Evolutionary conservation across 495 filamentous ascomycete species (phyloP).

Genomic region (Daldinia loculata): DNA sequence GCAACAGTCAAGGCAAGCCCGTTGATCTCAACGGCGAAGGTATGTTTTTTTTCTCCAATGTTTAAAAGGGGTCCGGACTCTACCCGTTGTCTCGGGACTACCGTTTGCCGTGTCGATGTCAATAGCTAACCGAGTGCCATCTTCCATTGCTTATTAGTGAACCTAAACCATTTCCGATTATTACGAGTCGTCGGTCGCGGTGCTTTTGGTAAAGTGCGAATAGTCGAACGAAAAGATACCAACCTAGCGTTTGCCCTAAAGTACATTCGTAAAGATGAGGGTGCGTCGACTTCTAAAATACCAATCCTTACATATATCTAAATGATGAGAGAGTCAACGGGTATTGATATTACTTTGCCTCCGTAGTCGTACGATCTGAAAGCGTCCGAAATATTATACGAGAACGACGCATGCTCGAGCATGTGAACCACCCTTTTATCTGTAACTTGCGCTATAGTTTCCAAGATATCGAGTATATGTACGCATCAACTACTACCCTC

Average conservation of each 20-base stretch:
- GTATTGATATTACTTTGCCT: conserved; percentile 19
- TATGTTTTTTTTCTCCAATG: conserved; percentile 57
- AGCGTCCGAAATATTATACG: conserved; percentile 98
- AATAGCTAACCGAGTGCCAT: conserved; percentile 17
- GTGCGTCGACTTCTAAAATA: conserved; percentile 58
- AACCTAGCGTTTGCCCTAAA: conserved; percentile 91
- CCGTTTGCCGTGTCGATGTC: background rate
- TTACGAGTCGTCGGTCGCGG: conserved; percentile 96
- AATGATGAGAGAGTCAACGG: background rate
- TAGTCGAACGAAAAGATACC: conserved; percentile 97
- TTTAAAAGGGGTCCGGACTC: background rate
- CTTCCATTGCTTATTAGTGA: conserved; percentile 65
- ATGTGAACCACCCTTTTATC: conserved; percentile 96
- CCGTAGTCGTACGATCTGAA: conserved; percentile 90
- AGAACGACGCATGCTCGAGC: conserved; percentile 96
- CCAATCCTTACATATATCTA: background rate
- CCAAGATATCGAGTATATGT: conserved; percentile 99
- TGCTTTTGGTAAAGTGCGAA: conserved; percentile 97
- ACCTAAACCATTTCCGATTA: conserved; percentile 96
- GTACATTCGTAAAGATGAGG: conserved; percentile 99
- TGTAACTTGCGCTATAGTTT: conserved; percentile 99
- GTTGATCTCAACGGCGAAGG: conserved; percentile 92
- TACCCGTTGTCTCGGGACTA: conserved; percentile 16
- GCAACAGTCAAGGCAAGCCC: conserved; percentile 92
- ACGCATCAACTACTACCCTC: conserved; percentile 48